Base-by-base conservation (phyloP, 148 eudicot genomes). In the Agrostemma githago region DNA sequence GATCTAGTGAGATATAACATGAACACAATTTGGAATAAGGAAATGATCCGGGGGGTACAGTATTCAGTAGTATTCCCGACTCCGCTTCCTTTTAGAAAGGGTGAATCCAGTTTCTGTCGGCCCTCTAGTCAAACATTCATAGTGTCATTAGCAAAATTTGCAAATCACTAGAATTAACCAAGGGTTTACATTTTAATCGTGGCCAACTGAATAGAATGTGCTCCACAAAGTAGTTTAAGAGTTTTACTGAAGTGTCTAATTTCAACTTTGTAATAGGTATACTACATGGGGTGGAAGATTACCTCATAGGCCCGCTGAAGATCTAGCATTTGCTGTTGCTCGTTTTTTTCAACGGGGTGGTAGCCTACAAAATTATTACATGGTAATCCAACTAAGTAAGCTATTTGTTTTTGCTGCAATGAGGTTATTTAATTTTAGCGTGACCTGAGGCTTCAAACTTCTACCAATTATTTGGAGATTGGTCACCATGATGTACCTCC, bases 301-400 rank as follows among this genome's bases (percentile, higher is more conserved):
- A 61, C 97, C 97, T 71, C 97, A 95, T 78, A 88, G 99, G 81
- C 96, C 99, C 21, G 91, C 74, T 72, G 89, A 95, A 83, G 99
- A 95, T 79, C 79, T 95, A 65, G 96, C 99, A 56, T 95, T 95
- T 88, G 96, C 99, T 12, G 97, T 92, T 70, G 99, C 99, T 83
- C 96, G 99, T 48, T 95, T 95, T 84, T 92, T 84, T 72, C 92
- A 95, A 72, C 89, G 94, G 54, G 96, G 97, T 12, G 96, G 97
- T 53, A 92, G 96, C 85, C 84, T 95, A 72, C 92, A 87, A 83
- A 95, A 95, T 77, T 95, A 92, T 84, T 95, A 95, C 83, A 95
- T 95, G 97, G 99, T 92, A 75, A 79, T 69, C 43, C 78, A 15
- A 14, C 63, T 72, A 58, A 70, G 58, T 68, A 71, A 56, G 38